Percentiles rank a stretch among this genome's conserved stretches.
These are phyloP conservation scores for Rhododendron simsii DNA, from an alignment of 148 eudicot species.

Conservation along the genomic window DNA sequence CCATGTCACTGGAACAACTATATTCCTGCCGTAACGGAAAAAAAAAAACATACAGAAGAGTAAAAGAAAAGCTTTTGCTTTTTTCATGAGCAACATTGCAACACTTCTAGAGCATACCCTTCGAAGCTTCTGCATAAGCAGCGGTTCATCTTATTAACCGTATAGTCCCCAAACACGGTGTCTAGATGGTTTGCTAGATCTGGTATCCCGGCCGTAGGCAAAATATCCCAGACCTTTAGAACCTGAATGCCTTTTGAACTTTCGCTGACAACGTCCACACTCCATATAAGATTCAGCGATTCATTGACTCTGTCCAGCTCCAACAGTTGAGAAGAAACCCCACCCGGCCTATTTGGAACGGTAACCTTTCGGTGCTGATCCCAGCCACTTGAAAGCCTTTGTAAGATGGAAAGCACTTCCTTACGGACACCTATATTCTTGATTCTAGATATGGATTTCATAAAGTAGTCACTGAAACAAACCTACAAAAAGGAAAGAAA, in stretches of 20 bases:
- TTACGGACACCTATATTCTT: constrained; percentile 14
- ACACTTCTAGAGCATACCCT: constrained; percentile 29
- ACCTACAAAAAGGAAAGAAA: constrained; percentile 23
- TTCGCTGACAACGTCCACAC: constrained; percentile 24
- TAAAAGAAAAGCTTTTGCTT: neutral
- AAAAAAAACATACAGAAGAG: neutral
- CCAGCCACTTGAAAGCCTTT: constrained; percentile 29
- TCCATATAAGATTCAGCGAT: neutral
- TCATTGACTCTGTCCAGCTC: neutral
- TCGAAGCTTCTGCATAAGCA: constrained; percentile 23
- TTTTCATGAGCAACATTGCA: neutral
- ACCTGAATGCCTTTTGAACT: constrained; percentile 29
- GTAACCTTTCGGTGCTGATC: neutral
- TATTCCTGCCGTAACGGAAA: neutral
- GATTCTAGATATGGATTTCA: constrained; percentile 19
- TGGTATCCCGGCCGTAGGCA: constrained; percentile 16
- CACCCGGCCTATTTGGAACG: neutral
- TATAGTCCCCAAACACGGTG: constrained; percentile 22
- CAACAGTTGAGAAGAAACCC: neutral
- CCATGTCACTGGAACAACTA: neutral
- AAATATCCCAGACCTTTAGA: constrained; percentile 35
- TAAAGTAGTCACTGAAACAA: constrained; percentile 26
- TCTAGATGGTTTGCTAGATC: constrained; percentile 20
- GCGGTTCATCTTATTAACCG: constrained; percentile 16
- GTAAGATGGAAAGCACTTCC: constrained; percentile 24